Percentiles rank a stretch among this genome's conserved stretches.
phyloP scores from a whole-genome alignment of 2,329 filamentous ascomycete species.

The Fusarium denticulatum region DNA sequence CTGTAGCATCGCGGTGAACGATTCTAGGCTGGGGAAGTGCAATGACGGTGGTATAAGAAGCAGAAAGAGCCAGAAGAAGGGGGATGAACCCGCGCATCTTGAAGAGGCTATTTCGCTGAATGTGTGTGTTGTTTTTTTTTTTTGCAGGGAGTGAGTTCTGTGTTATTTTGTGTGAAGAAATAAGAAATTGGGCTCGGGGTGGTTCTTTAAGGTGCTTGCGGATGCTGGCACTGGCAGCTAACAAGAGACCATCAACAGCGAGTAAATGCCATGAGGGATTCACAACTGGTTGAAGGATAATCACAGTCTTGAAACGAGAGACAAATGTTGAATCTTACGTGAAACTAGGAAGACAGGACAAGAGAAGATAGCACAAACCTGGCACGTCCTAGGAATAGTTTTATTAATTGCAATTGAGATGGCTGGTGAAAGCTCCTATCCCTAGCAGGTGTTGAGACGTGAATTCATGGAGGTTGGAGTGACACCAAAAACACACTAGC shows the following conservation, averaged over 20 bases:
- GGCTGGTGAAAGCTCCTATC: conserved; percentile 37
- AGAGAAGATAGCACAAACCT: conserved; percentile 5
- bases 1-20: conserved; percentile 35
- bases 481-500: conserved; percentile 29
- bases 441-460: conserved; percentile 7
- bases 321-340: conserved; percentile 20
- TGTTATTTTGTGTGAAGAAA: not conserved
- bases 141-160: not conserved
- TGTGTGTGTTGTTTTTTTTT: not conserved
- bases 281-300: conserved; percentile 2
- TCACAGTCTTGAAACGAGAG: not conserved
- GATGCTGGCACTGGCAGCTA: conserved; percentile 28
- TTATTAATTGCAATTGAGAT: conserved; percentile 42
- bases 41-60: conserved; percentile 39
- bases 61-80: conserved; percentile 46
- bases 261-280: conserved; percentile 8
- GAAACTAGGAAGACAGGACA: conserved; percentile 18
- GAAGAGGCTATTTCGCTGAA: conserved; percentile 24
- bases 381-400: conserved; percentile 29
- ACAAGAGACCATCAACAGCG: conserved; percentile 17
- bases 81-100: conserved; percentile 47
- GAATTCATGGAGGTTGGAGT: conserved; percentile 43
- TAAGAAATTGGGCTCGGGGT: not conserved
- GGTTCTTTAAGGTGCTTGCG: conserved; percentile 8
- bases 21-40: conserved; percentile 45